Conservation (phyloP, 169 alveolate species). For the Plasmodium malariae region DNA sequence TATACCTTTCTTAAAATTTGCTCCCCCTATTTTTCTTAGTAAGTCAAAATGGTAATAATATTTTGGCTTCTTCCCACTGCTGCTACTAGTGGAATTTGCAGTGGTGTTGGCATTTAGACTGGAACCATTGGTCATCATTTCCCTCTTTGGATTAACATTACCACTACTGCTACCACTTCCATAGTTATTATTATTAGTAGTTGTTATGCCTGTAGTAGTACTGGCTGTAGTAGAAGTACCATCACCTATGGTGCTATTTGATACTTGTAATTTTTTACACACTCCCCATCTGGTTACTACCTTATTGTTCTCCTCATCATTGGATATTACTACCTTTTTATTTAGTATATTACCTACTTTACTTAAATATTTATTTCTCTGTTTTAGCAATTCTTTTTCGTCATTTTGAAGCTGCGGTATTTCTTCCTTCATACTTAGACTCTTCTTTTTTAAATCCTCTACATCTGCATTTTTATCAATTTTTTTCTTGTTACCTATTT, state of each 20-base stretch:
- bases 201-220: no score
- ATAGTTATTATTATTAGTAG: no score
- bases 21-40: conserved; percentile 92
- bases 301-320: conserved; percentile 95
- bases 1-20: conserved; percentile 93
- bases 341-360: conserved; percentile 95
- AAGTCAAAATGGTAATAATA: conserved; percentile 93
- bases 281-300: conserved; percentile 95
- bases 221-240: no score
- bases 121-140: background rate
- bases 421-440: conserved; percentile 81
- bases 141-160: conserved; percentile 13
- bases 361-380: conserved; percentile 83
- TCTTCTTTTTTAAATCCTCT: conserved; percentile 80
- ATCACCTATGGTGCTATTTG: conserved; percentile 19
- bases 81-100: background rate
- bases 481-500: conserved; percentile 79
- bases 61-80: conserved; percentile 1
- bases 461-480: conserved; percentile 79
- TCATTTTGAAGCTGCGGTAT: conserved; percentile 81
- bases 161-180: no score
- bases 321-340: conserved; percentile 93
- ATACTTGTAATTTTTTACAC: conserved; percentile 85
- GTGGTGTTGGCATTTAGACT: background rate
- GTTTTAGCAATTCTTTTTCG: conserved; percentile 80